Evolutionary conservation across 148 eudicot species (phyloP).

Genomic region (Silene latifolia): DNA sequence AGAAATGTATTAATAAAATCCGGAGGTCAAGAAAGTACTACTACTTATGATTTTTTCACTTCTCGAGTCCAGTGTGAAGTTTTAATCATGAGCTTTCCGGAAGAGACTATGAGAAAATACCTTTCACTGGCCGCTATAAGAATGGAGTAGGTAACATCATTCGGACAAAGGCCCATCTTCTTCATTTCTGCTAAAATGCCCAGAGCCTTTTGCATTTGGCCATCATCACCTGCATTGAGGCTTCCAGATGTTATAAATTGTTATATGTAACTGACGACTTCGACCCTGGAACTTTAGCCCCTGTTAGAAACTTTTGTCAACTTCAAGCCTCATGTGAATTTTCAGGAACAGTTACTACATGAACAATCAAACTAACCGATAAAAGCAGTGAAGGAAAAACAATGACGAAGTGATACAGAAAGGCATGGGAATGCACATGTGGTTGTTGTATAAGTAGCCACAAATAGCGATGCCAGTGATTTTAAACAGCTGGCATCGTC

Average conservation of each 20-base stretch:
- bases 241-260: slow-evolving; percentile 6
- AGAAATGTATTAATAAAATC: neutral
- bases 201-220: slow-evolving; percentile 68
- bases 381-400: neutral
- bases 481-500: too few species aligned
- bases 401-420: neutral
- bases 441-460: too few species aligned
- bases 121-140: slow-evolving; percentile 82
- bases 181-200: slow-evolving; percentile 70
- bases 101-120: slow-evolving; percentile 41
- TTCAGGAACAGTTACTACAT: neutral
- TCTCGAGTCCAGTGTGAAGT: neutral
- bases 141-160: slow-evolving; percentile 82
- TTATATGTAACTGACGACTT: neutral
- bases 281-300: neutral
- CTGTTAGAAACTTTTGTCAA: neutral
- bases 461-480: too few species aligned
- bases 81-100: neutral
- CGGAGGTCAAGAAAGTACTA: neutral
- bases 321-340: too few species aligned
- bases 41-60: neutral
- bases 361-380: neutral
- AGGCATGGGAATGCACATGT: neutral
- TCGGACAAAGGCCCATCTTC: slow-evolving; percentile 58
- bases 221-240: slow-evolving; percentile 62